A percentile compares a stretch with the other conserved stretches of the same genome.
phyloP scores from a whole-genome alignment of 2,329 filamentous ascomycete genomes.

The Aureobasidium subglaciale region DNA sequence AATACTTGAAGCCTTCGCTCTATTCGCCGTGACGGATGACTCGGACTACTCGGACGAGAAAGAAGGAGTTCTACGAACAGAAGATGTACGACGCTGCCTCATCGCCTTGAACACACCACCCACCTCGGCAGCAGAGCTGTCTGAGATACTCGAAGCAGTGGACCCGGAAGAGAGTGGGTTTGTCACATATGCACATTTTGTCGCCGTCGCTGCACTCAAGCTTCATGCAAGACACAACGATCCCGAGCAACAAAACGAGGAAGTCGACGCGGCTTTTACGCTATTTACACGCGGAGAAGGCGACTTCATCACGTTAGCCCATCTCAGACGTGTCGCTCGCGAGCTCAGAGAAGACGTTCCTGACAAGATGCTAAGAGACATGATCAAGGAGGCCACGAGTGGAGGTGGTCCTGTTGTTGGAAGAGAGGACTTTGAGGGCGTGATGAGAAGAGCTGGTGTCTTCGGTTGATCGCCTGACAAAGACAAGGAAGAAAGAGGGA shows the following conservation, averaged over 20 bases:
- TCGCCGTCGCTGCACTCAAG: constrained; percentile 83
- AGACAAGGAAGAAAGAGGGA: background rate
- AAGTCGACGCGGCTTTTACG: constrained; percentile 74
- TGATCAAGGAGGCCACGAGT: constrained; percentile 73
- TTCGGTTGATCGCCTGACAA: constrained; percentile 54
- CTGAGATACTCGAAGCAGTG: constrained; percentile 70
- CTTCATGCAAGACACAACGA: constrained; percentile 50
- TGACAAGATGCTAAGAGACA: constrained; percentile 80
- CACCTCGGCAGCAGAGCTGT: constrained; percentile 56
- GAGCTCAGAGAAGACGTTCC: constrained; percentile 76
- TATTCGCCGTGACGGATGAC: constrained; percentile 52
- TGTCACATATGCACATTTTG: constrained; percentile 71
- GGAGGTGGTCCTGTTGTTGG: constrained; percentile 75
- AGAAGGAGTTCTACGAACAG: constrained; percentile 35
- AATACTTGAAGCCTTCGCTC: constrained; percentile 80
- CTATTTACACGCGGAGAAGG: constrained; percentile 62
- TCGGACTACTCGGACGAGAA: constrained; percentile 59
- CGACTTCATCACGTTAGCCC: constrained; percentile 68
- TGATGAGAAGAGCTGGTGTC: constrained; percentile 78
- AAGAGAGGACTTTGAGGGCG: constrained; percentile 73
- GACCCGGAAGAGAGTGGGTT: constrained; percentile 76
- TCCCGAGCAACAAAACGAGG: constrained; percentile 46
- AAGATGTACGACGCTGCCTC: constrained; percentile 42
- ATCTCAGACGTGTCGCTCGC: constrained; percentile 71
- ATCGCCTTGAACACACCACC: constrained; percentile 72